phyloP scores from a whole-genome alignment of 805 yeast species.

The Saturnispora besseyi region DNA sequence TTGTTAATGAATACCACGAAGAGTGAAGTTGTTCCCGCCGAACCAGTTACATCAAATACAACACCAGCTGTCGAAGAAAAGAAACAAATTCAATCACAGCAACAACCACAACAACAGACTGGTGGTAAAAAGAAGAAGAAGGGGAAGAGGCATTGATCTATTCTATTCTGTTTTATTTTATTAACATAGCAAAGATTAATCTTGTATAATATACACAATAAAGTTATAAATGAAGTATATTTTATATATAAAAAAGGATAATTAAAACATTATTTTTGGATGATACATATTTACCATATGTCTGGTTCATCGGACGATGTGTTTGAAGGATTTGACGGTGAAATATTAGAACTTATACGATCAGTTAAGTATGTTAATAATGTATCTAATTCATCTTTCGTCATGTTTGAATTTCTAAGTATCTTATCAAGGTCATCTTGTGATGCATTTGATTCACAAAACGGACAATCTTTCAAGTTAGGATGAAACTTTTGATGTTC shows the following conservation, averaged over 20 bases:
- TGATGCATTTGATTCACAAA: slow-evolving; percentile 2
- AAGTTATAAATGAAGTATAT: not conserved
- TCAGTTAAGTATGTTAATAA: slow-evolving; percentile 2
- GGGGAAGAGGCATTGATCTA: slow-evolving; percentile 15
- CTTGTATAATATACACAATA: slow-evolving; percentile 7
- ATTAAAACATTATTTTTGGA: not conserved
- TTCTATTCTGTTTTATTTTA: not conserved
- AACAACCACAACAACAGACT: not conserved
- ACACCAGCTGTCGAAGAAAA: not conserved
- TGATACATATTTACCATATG: not conserved
- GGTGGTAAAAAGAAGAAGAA: slow-evolving; percentile 18
- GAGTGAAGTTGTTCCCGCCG: slow-evolving; percentile 10
- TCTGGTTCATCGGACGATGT: not conserved
- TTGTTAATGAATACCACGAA: slow-evolving; percentile 19
- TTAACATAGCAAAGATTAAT: not conserved
- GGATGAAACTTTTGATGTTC: slow-evolving; percentile 2
- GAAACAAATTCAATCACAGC: not conserved
- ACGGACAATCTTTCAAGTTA: slow-evolving; percentile 4
- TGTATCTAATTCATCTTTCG: slow-evolving; percentile 3
- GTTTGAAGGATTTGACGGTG: not conserved
- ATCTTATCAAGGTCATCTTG: not conserved
- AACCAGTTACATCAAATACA: not conserved
- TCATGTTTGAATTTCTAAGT: not conserved
- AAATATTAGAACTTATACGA: not conserved
- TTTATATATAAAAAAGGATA: not conserved